These are phyloP conservation scores for Cenchrus purpureus DNA, from an alignment of 176 grass and related monocot genomes.

Conservation along the genomic window DNA sequence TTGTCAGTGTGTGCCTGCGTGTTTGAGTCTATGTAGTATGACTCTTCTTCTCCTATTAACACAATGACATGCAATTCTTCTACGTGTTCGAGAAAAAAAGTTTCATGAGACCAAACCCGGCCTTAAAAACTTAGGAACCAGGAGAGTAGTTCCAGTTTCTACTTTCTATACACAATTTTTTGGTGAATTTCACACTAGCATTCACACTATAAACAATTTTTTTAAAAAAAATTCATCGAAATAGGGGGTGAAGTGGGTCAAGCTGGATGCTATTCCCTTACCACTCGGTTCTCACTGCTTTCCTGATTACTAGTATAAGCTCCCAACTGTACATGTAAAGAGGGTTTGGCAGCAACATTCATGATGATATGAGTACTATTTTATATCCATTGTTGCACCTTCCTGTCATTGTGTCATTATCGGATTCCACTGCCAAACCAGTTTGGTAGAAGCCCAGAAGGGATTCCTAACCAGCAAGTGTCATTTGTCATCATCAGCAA, in stretches of 20 bases:
- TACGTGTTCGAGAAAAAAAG: no score
- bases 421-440: conserved; percentile 17
- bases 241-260: neutral
- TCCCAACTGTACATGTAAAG: neutral
- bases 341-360: neutral
- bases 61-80: no score
- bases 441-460: neutral
- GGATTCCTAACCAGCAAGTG: neutral
- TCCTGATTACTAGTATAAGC: neutral
- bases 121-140: neutral
- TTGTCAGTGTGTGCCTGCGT: no score
- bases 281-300: neutral
- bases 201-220: neutral
- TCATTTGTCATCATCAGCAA: neutral
- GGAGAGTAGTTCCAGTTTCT: neutral
- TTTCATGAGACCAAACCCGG: neutral
- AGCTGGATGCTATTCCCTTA: neutral
- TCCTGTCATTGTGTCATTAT: neutral
- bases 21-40: no score
- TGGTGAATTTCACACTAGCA: neutral
- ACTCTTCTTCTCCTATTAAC: no score
- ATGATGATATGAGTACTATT: neutral
- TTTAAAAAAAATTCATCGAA: neutral
- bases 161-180: neutral
- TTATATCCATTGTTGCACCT: neutral